These are phyloP conservation scores for Sphaerobolus stellatus DNA, from an alignment of 1,284 basidiomycete genomes.

Conservation along the genomic window DNA sequence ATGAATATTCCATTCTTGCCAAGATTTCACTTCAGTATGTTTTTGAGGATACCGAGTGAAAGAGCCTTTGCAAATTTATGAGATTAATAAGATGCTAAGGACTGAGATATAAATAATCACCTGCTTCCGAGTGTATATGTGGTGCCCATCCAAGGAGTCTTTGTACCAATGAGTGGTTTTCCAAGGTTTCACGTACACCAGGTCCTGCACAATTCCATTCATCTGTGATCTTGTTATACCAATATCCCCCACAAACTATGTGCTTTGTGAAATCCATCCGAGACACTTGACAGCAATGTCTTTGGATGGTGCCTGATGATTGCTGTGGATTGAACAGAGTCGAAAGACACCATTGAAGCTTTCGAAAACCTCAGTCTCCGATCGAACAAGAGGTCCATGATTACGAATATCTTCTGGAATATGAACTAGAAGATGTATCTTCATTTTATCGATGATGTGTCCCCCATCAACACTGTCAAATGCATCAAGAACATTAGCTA, in stretches of 20 bases:
- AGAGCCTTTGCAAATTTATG: no score
- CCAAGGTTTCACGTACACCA: no score
- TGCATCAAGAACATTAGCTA: conserved; percentile 35
- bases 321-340: conserved; percentile 6
- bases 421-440: conserved; percentile 31
- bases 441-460: conserved; percentile 26
- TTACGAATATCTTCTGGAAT: conserved; percentile 22
- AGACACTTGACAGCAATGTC: conserved; percentile 12
- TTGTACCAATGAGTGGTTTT: no score
- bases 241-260: conserved; percentile 9
- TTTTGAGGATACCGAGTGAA: no score
- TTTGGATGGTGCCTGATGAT: conserved; percentile 6
- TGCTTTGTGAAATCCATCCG: conserved; percentile 4
- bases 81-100: no score
- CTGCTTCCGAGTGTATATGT: no score
- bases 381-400: conserved; percentile 27
- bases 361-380: conserved; percentile 19
- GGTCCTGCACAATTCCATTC: no score
- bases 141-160: no score
- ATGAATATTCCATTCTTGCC: no score
- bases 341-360: conserved; percentile 16
- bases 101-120: no score
- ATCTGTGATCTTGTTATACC: no score
- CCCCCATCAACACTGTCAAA: conserved; percentile 23
- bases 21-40: no score